phyloP scores from a whole-genome alignment of 352 stramenopile species.

The Aphanomyces astaci region DNA sequence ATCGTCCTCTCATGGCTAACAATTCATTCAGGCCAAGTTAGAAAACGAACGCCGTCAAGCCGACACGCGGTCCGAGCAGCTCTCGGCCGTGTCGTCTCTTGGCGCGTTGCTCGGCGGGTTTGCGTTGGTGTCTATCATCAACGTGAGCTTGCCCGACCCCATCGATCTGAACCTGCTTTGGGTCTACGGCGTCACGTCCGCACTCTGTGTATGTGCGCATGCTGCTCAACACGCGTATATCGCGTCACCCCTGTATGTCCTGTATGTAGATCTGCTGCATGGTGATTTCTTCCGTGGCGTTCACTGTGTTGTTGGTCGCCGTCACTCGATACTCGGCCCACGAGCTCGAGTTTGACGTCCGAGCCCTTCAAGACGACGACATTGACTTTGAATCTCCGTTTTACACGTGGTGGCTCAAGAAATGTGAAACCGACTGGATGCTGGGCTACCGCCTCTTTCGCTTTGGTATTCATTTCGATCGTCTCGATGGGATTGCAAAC shows the following conservation, averaged over 20 bases:
- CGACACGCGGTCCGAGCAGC: constrained; percentile 56
- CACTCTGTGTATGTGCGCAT: constrained; percentile 35
- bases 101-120: constrained; percentile 62
- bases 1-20: no score
- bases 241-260: no score
- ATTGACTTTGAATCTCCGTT: constrained; percentile 66
- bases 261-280: constrained; percentile 77
- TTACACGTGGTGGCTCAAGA: constrained; percentile 55
- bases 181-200: constrained; percentile 51
- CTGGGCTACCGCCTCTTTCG: constrained; percentile 68
- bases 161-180: constrained; percentile 43
- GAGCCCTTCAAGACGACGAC: constrained; percentile 40
- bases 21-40: constrained; percentile 49
- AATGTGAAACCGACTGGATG: constrained; percentile 71
- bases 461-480: background rate
- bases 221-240: background rate
- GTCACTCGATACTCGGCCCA: constrained; percentile 72
- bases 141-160: constrained; percentile 45
- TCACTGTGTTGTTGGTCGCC: constrained; percentile 58
- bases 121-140: constrained; percentile 64
- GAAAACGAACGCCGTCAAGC: constrained; percentile 73
- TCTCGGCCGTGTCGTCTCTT: constrained; percentile 56
- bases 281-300: constrained; percentile 62
- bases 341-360: constrained; percentile 66
- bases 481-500: no score